Conservation (phyloP, 2,329 filamentous ascomycete genomes). For the Massarina eburnea region DNA sequence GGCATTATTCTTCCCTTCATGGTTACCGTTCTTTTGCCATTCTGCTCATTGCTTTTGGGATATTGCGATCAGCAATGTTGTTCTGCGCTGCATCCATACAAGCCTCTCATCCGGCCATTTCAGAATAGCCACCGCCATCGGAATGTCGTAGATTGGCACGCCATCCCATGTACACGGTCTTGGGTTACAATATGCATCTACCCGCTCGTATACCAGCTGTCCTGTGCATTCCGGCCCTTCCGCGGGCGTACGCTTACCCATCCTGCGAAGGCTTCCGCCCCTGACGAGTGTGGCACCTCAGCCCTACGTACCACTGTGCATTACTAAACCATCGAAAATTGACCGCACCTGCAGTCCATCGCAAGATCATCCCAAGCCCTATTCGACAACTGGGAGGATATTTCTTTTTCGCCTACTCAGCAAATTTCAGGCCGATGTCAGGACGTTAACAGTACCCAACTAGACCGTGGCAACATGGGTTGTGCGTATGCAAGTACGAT, state of each 20-base stretch:
- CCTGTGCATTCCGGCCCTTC: too few species aligned
- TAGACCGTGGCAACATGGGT: too few species aligned
- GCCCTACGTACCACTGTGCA: not conserved
- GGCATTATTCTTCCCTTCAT: not conserved
- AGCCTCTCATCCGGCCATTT: not conserved
- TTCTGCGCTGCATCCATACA: slow-evolving; percentile 6
- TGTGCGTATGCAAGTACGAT: too few species aligned
- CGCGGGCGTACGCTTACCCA: not conserved
- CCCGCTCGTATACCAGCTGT: too few species aligned
- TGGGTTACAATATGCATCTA: not conserved
- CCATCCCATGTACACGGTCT: not conserved
- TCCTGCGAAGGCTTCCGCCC: not conserved
- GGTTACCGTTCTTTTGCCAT: not conserved
- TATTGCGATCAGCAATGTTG: not conserved
- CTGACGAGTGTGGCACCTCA: too few species aligned
- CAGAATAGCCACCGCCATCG: not conserved
- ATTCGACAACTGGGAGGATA: too few species aligned
- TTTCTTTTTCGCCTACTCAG: too few species aligned
- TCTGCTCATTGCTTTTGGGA: not conserved
- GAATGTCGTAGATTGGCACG: not conserved
- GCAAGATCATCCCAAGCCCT: not conserved
- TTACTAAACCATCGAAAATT: not conserved
- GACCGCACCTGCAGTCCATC: not conserved
- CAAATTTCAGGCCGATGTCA: too few species aligned
- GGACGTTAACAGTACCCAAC: too few species aligned